Evolutionary conservation across 2,329 filamentous ascomycete genomes (phyloP).

Genomic region (Juglanconis sp.): DNA sequence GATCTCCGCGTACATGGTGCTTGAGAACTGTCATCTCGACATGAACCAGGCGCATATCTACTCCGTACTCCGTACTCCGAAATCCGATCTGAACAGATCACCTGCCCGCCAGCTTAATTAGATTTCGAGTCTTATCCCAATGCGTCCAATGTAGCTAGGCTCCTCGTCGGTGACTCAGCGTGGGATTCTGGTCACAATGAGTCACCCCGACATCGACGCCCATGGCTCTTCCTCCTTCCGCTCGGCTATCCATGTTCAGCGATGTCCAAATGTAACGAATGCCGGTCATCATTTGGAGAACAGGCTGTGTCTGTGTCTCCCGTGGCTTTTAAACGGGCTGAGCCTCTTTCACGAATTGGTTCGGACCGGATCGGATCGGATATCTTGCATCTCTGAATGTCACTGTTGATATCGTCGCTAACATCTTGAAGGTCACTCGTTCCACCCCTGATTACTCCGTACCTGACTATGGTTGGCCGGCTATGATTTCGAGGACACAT

Average conservation of each 20-base stretch:
- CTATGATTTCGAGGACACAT: background rate
- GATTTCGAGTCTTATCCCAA: background rate
- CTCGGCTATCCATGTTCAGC: no score
- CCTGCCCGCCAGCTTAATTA: background rate
- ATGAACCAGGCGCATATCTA: background rate
- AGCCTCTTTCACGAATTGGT: background rate
- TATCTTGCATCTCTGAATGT: background rate
- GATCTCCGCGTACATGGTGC: no score
- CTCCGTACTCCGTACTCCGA: slow-evolving; percentile 10
- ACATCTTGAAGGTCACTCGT: background rate
- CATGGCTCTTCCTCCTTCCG: background rate
- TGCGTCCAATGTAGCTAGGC: background rate
- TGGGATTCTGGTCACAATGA: slow-evolving; percentile 10
- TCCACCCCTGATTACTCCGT: background rate
- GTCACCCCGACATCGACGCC: slow-evolving; percentile 11
- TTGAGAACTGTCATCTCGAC: background rate
- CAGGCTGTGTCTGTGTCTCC: background rate
- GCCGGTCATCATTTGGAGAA: background rate
- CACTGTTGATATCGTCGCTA: background rate
- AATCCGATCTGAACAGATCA: slow-evolving; percentile 14
- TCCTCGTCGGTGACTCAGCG: slow-evolving; percentile 14
- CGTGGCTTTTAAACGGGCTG: background rate
- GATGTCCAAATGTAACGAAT: background rate
- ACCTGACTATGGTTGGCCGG: background rate
- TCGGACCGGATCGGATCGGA: background rate